Evolutionary conservation across 108 stramenopile species (phyloP), one percentile per base, ranked within the genome.

Genomic region (Pseudonitzschia pungens): DNA sequence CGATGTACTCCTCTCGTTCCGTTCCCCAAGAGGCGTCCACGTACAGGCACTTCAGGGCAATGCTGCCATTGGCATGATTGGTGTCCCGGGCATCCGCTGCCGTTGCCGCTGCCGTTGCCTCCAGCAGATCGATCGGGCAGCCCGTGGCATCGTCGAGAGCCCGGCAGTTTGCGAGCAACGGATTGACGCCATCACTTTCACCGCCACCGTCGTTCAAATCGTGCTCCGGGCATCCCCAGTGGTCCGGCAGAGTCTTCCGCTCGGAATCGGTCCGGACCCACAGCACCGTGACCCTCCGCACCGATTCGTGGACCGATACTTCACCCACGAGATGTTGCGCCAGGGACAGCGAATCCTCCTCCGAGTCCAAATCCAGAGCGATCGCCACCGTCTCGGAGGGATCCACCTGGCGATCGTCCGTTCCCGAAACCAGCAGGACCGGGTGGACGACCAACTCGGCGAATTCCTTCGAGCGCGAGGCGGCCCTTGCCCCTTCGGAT

Each of bases 401-500:
- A 10, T 44, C 11, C 24, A 22, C 28, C 16, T 18, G 18, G 45
- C 14, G 14, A 2, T 48, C 45, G 14, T 12, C 10, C 7, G 45
- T 48, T 18, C 45, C 45, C 8, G 27, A n/a, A n/a, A 27, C 45
- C 28, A 67, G 10, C 22, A 67, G 4, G 18, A 50, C 22, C 11
- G 66, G 66, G 22, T 67, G 66, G 3, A 67, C 66, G 8, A 67
- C 7, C 15, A 48, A 48, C 27, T 67, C 66, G 21, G 43, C 45
- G 28, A 67, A 67, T 45, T n/a, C n/a, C 42, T 67, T 67, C 15
- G 45, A 21, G 32, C 36, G 32, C 9, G 29, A 15, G 7, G 29
- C 27, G 27, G 57, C 22, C 14, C 7, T 48, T 22, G 57, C 57
- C 15, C 4, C 57, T 27, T 58, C 57, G 8, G 14, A 8, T 27